Evolutionary conservation across 495 filamentous ascomycete species (phyloP).

Genomic region (Gamarada debralockiae): DNA sequence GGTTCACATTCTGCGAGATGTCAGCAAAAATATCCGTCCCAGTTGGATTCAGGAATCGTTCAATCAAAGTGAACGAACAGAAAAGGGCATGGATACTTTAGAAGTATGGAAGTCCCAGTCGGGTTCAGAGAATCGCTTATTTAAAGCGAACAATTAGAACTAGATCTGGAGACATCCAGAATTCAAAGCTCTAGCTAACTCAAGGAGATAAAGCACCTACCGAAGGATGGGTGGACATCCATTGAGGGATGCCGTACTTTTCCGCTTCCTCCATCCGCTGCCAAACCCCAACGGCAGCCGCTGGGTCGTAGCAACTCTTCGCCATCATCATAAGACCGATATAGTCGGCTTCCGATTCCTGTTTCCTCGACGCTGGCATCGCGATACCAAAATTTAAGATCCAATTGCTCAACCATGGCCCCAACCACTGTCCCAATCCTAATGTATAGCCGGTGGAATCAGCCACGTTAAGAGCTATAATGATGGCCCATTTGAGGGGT

Average conservation of each 20-base stretch:
- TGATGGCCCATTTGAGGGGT: slow-evolving; percentile 43
- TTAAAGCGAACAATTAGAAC: no score
- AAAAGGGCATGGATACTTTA: no score
- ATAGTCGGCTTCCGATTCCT: slow-evolving; percentile 73
- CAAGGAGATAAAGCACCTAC: slow-evolving; percentile 37
- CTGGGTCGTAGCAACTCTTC: slow-evolving; percentile 63
- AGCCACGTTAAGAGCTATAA: slow-evolving; percentile 48
- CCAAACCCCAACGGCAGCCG: slow-evolving; percentile 73
- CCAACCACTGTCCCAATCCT: slow-evolving; percentile 55
- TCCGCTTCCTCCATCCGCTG: slow-evolving; percentile 65
- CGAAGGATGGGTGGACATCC: slow-evolving; percentile 83
- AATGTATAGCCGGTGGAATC: slow-evolving; percentile 65
- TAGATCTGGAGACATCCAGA: no score
- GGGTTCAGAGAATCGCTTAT: no score
- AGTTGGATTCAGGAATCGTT: no score
- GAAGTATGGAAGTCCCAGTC: no score
- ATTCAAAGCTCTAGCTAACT: no score
- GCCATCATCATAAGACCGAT: slow-evolving; percentile 75
- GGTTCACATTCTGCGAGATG: slow-evolving; percentile 51
- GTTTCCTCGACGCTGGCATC: slow-evolving; percentile 64
- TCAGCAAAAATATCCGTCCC: no score
- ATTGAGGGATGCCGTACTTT: slow-evolving; percentile 60
- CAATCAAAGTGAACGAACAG: no score
- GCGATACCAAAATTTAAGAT: slow-evolving; percentile 60
- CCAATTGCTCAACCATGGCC: slow-evolving; percentile 37